Conservation (phyloP, 805 yeast genomes). For the Vanderwaltozyma verrucispora region DNA sequence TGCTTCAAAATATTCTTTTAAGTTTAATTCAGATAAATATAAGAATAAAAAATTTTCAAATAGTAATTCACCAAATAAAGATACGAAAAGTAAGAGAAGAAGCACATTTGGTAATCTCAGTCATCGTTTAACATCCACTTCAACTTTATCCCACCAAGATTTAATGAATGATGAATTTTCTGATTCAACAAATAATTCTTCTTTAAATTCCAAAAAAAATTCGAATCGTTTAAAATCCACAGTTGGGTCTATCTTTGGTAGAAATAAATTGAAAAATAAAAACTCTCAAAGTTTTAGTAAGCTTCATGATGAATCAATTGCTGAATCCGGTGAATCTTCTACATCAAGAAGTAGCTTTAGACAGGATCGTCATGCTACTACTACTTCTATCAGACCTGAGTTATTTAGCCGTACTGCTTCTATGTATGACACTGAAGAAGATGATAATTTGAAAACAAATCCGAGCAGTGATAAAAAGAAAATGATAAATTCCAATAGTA, state of each 20-base stretch:
- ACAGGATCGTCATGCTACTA: conserved; percentile 1
- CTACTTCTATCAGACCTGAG: conserved; percentile 2
- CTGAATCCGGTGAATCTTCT: neutral
- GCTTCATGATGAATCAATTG: neutral
- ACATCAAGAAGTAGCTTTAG: neutral
- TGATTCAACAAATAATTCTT: conserved; percentile 21
- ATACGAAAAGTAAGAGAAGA: conserved; percentile 6
- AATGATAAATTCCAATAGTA: neutral
- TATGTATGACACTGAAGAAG: neutral
- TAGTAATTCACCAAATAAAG: conserved; percentile 8
- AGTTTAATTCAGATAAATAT: conserved; percentile 1
- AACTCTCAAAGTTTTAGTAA: conserved; percentile 3
- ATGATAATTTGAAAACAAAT: too few relatives aligned
- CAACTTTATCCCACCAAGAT: conserved; percentile 25
- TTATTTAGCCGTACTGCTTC: neutral
- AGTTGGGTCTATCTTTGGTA: conserved; percentile 68
- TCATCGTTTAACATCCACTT: conserved; percentile 20
- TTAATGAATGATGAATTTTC: conserved; percentile 26
- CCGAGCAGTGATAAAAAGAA: neutral
- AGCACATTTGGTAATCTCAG: conserved; percentile 21
- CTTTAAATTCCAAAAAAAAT: conserved; percentile 24
- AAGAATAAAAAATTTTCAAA: neutral
- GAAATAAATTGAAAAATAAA: conserved; percentile 38
- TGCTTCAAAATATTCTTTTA: conserved; percentile 23
- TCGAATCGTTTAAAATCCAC: conserved; percentile 45